These are phyloP conservation scores for Rhizopogon sp. DNA, from an alignment of 768 basidiomycete genomes.

Conservation along the genomic window DNA sequence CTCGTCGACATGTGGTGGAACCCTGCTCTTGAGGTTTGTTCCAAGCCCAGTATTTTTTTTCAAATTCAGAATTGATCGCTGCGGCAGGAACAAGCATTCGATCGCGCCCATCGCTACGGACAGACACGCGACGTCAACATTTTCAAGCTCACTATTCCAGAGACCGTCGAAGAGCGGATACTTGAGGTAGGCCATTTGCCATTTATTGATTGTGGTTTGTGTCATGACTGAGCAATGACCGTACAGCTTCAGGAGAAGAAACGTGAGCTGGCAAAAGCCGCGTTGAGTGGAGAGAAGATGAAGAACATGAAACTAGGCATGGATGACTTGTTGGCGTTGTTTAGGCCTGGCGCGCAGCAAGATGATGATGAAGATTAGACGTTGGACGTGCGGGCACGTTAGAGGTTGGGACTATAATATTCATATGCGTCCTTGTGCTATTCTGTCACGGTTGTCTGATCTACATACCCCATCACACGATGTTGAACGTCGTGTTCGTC, in stretches of 20 bases:
- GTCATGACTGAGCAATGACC: neutral
- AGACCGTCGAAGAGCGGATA: slow-evolving; percentile 87
- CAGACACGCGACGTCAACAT: slow-evolving; percentile 85
- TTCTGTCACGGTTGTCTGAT: neutral
- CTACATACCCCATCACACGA: neutral
- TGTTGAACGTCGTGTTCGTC: too few relatives aligned
- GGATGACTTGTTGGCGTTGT: slow-evolving; percentile 81
- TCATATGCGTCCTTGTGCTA: neutral
- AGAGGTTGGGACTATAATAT: neutral
- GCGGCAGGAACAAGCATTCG: slow-evolving; percentile 84
- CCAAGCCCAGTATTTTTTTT: neutral
- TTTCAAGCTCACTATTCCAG: slow-evolving; percentile 82
- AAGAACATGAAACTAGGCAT: slow-evolving; percentile 80
- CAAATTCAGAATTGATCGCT: slow-evolving; percentile 10
- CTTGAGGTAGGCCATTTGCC: slow-evolving; percentile 43
- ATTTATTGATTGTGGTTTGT: neutral
- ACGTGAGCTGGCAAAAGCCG: slow-evolving; percentile 76
- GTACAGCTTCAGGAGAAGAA: slow-evolving; percentile 86
- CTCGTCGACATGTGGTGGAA: slow-evolving; percentile 96
- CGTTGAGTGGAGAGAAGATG: slow-evolving; percentile 83
- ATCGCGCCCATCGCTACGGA: slow-evolving; percentile 85
- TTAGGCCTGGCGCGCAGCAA: slow-evolving; percentile 52
- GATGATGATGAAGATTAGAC: slow-evolving; percentile 50
- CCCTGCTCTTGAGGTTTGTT: slow-evolving; percentile 71
- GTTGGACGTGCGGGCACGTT: neutral